Conservation (phyloP, 768 basidiomycete species). For the Suillus decipiens region DNA sequence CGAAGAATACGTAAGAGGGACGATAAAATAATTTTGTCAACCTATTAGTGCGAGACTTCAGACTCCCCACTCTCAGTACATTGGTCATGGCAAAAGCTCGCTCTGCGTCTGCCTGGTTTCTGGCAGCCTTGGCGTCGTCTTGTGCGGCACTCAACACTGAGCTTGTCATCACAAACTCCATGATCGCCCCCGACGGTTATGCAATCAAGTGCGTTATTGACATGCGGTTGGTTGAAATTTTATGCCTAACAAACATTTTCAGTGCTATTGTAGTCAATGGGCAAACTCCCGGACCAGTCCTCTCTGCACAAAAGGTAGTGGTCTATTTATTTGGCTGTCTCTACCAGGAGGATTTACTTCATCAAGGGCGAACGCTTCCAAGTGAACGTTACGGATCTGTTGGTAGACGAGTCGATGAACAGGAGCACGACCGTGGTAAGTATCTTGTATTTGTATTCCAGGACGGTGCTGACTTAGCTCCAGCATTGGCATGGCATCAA, state of each 20-base stretch:
- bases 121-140: slow-evolving; percentile 12
- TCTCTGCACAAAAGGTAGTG: slow-evolving; percentile 36
- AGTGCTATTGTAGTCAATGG: slow-evolving; percentile 41
- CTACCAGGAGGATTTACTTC: background rate
- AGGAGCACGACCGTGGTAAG: slow-evolving; percentile 39
- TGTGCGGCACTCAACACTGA: slow-evolving; percentile 22
- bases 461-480: background rate
- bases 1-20: background rate
- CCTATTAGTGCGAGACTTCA: background rate
- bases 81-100: background rate
- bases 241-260: background rate
- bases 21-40: background rate
- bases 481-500: slow-evolving; percentile 45
- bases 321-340: background rate
- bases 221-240: background rate
- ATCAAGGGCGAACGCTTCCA: slow-evolving; percentile 37
- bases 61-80: background rate
- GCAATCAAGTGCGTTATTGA: slow-evolving; percentile 5
- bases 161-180: slow-evolving; percentile 25
- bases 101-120: background rate
- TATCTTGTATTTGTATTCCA: background rate
- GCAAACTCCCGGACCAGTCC: slow-evolving; percentile 38
- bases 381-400: slow-evolving; percentile 34
- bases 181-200: slow-evolving; percentile 36
- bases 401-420: slow-evolving; percentile 41